phyloP scores from a whole-genome alignment of 192 early-diverging fungal genomes.

The Entophlyctis luteolus region DNA sequence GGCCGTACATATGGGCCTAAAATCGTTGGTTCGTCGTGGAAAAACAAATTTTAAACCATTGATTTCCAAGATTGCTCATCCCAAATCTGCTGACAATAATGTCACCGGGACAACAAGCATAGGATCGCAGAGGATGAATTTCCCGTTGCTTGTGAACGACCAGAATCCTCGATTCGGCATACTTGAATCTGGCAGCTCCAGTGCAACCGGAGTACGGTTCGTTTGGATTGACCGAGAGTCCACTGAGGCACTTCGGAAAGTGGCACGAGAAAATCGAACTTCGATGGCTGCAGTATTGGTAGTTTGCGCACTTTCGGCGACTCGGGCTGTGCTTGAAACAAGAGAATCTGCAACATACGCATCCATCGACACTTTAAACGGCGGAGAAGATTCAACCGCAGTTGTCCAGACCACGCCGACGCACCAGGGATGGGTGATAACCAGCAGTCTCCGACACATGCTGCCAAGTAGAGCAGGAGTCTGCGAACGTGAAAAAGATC shows the following conservation, averaged over 20 bases:
- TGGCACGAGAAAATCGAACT: slow-evolving; percentile 29
- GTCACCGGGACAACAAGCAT: neutral
- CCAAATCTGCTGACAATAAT: neutral
- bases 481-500: slow-evolving; percentile 42
- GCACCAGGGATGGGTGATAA: slow-evolving; percentile 50
- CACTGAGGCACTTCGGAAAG: slow-evolving; percentile 22
- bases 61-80: neutral
- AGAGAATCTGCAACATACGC: neutral
- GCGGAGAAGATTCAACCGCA: too few species aligned
- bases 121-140: too few species aligned
- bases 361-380: too few species aligned
- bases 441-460: slow-evolving; percentile 38
- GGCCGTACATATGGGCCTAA: slow-evolving; percentile 12
- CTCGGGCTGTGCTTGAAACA: slow-evolving; percentile 15
- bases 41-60: slow-evolving; percentile 7
- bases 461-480: too few species aligned
- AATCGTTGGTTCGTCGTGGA: slow-evolving; percentile 8
- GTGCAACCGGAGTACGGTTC: slow-evolving; percentile 25
- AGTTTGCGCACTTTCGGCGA: slow-evolving; percentile 40
- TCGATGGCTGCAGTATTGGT: slow-evolving; percentile 41
- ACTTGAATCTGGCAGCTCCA: too few species aligned
- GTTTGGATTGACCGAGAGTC: slow-evolving; percentile 35
- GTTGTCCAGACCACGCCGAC: slow-evolving; percentile 18
- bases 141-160: too few species aligned
- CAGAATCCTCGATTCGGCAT: too few species aligned